Evolutionary conservation across 1,139 yeast genomes (phyloP), one percentile per base, ranked within the genome.

Genomic region (Kodamaea sp.): DNA sequence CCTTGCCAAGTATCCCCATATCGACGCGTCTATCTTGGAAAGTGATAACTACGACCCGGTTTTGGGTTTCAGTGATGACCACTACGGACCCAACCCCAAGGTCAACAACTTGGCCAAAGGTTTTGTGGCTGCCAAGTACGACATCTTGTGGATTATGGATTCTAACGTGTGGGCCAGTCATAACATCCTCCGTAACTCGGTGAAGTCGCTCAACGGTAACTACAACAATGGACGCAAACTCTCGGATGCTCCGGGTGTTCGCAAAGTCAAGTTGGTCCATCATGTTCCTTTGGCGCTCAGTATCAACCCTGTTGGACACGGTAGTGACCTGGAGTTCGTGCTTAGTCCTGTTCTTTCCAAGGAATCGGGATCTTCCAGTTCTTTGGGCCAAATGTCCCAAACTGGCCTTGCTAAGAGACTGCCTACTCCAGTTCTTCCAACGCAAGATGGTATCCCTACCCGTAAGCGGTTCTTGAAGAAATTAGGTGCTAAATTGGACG

Each of bases 11-110:
- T 79, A 80, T 55, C 83, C 88, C 0, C 52, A 68, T 4, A 66
- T 80, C 4, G 80, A 83, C 50, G 74, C 89, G 14, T 67, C 69
- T 35, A 63, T 88, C 5, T 55, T 87, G 40, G 57, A 83, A 1
- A 77, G 73, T 15, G 29, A 34, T 18, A 33, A 35, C n/a, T 33
- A 29, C 24, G 28, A 33, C 23, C 26, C 31, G 15, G 20, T 32
- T 19, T 19, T 21, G 19, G 32, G 32, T 29, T 14, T 22, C 20
- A 53, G 62, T 24, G 57, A 58, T 22, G 79, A 73, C 35, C 73
- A 73, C 46, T 83, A 66, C 49, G 96, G 96, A 1, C 95, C 95
- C 2, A 88, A 88, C 51, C 97, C 97, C 8, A 88, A 88, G 58
- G 86, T 88, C 37, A 87, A 87, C 60, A 88, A 88, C 57, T 66